These are phyloP conservation scores for Candida buenavistaensis DNA, from an alignment of 1,139 yeast genomes.

Conservation along the genomic window DNA sequence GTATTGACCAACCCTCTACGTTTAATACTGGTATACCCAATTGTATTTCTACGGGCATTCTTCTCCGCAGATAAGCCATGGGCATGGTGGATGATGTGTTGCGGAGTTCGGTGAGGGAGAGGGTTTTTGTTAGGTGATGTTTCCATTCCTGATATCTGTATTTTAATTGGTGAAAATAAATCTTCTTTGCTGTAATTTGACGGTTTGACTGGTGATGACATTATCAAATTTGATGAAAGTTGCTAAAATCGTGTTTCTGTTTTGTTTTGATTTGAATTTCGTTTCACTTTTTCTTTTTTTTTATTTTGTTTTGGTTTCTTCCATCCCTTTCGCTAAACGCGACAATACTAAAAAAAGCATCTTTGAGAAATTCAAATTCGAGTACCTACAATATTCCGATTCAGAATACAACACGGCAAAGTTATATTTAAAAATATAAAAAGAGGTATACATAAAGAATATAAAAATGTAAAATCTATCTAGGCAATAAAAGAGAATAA, in stretches of 20 bases:
- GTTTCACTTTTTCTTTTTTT: neutral
- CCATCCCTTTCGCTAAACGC: too few relatives aligned
- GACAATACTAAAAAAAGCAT: neutral
- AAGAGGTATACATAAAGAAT: neutral
- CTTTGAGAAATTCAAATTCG: neutral
- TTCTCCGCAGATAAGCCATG: slow-evolving; percentile 48
- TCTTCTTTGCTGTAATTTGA: slow-evolving; percentile 8
- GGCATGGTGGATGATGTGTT: slow-evolving; percentile 34
- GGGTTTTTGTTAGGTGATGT: slow-evolving; percentile 3
- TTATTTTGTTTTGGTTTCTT: neutral
- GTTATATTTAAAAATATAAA: slow-evolving; percentile 1
- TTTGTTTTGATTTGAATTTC: slow-evolving; percentile 1
- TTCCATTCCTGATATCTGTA: slow-evolving; percentile 5
- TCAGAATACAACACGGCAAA: slow-evolving; percentile 1
- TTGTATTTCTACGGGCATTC: slow-evolving; percentile 28
- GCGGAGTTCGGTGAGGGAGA: slow-evolving; percentile 12
- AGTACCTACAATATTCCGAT: neutral
- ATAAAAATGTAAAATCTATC: neutral
- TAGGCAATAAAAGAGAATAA: neutral
- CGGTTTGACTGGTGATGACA: slow-evolving; percentile 2
- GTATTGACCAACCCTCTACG: slow-evolving; percentile 16
- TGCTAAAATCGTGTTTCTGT: neutral
- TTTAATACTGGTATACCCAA: slow-evolving; percentile 17
- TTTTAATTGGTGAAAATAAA: slow-evolving; percentile 14
- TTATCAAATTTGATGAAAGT: neutral